phyloP scores from a whole-genome alignment of 495 filamentous ascomycete genomes.

The Hypoxylon crocopeplum region DNA sequence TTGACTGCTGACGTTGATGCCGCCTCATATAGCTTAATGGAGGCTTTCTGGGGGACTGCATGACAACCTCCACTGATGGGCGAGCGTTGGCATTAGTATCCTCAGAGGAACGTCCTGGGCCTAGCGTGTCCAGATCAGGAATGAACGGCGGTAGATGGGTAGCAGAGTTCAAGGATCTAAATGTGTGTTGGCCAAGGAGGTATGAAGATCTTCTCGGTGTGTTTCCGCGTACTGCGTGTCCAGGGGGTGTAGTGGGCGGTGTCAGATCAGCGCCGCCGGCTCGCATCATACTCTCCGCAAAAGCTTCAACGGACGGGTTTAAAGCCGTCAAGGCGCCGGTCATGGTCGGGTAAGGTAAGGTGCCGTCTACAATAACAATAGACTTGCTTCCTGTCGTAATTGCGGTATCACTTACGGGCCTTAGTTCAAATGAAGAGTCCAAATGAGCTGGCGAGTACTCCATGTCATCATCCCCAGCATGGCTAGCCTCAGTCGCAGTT shows the following conservation, averaged over 20 bases:
- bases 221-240: conserved; percentile 38
- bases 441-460: conserved; percentile 51
- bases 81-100: conserved; percentile 26
- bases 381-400: conserved; percentile 82
- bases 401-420: conserved; percentile 54
- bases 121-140: conserved; percentile 46
- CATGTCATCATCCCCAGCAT: conserved; percentile 12
- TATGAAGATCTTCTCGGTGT: conserved; percentile 60
- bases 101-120: conserved; percentile 33
- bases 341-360: conserved; percentile 54
- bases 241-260: conserved; percentile 62
- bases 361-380: conserved; percentile 86
- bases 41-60: conserved; percentile 35
- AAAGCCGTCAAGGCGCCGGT: conserved; percentile 51
- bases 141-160: conserved; percentile 49
- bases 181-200: conserved; percentile 52
- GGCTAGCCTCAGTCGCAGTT: conserved; percentile 28
- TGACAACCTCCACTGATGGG: conserved; percentile 43
- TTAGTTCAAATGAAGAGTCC: conserved; percentile 43
- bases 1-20: conserved; percentile 49
- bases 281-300: conserved; percentile 55
- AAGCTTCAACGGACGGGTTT: conserved; percentile 57
- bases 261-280: conserved; percentile 53
- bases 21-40: conserved; percentile 45
- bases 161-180: conserved; percentile 38